Base-by-base conservation (phyloP, 257 asterid genomes). In the Solanum rostratum region DNA sequence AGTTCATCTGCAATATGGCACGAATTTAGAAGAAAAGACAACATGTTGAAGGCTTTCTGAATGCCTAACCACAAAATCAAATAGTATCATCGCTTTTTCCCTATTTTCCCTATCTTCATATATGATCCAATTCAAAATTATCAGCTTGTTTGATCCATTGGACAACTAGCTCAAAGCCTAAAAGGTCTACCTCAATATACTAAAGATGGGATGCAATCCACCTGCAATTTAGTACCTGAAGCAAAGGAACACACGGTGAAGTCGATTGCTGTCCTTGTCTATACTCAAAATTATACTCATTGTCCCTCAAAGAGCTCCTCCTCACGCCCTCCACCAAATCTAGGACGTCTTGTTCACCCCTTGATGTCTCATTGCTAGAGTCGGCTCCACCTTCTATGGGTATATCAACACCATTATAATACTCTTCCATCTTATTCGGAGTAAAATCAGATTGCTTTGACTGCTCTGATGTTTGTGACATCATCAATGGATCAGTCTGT, bases 401-500 rank as follows among this genome's bases (percentile, higher is more conserved):
- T 85, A 66, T 84, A 71, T 60, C 80, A 86, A 27, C 87, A 60
- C 49, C 74, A 69, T 55, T 54, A 43, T 29, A 71, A 2, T 13
- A 45, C 81, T 81, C 80, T 76, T 79, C 65, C 79, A 55, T 78
- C 27, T 49, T 81, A 39, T 53, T 50, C 37, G 14, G 52, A 69
- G 7, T 54, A 43, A 88, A 29, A 88, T 83, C 85, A 80, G 86
- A 45, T 81, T 84, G 84, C 80, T 65, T 69, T 45, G 82, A 82
- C 1, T 13, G 29, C 59, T 41, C 84, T 57, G 84, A 11, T 6
- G 59, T 41, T 27, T 12, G 86, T 83, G 79, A 39, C 83, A 54
- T 83, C 90, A 86, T 85, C 39, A 62, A 60, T 49, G 69, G 59
- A 85, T 86, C 89, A n/a, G 80, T 27, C 55, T 83, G 22, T 39